Conservation (phyloP, 768 basidiomycete genomes). For the Solioccasus polychromus region DNA sequence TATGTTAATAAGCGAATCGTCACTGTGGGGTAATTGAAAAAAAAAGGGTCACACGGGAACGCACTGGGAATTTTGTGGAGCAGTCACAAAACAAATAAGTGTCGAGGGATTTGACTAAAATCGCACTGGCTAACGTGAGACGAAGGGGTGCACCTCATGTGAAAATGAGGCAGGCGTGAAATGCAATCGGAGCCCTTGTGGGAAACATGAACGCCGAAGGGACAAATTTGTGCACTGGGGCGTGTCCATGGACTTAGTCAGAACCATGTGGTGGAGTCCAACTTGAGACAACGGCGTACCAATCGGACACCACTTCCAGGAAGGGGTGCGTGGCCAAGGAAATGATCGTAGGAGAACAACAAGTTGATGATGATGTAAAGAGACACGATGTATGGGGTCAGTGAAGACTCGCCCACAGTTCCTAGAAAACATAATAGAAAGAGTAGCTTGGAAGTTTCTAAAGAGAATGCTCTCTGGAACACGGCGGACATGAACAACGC, state of each 20-base stretch:
- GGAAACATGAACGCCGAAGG: conserved; percentile 15
- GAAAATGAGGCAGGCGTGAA: conserved; percentile 22
- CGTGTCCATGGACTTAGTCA: conserved; percentile 21
- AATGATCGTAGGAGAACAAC: conserved; percentile 15
- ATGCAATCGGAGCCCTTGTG: conserved; percentile 14
- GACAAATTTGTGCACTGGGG: conserved; percentile 6
- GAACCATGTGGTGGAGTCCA: conserved; percentile 13
- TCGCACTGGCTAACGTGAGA: conserved; percentile 13
- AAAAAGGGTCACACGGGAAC: conserved; percentile 4
- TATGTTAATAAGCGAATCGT: conserved; percentile 8
- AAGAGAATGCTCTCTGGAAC: conserved; percentile 19
- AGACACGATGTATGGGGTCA: conserved; percentile 18
- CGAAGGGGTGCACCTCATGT: conserved; percentile 5
- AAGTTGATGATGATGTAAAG: conserved; percentile 24
- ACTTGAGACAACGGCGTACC: conserved; percentile 7
- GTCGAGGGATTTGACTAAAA: conserved; percentile 10
- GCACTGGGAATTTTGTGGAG: conserved; percentile 17
- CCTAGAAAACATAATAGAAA: conserved; percentile 24
- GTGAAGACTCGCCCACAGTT: conserved; percentile 11
- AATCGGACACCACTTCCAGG: conserved; percentile 3
- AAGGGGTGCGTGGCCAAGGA: conserved; percentile 10
- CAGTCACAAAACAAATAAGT: conserved; percentile 5
- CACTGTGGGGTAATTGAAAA: conserved; percentile 22
- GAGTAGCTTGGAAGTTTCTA: conserved; percentile 13
- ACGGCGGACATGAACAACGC: conserved; percentile 29